A percentile compares a stretch with the other conserved stretches of the same genome.
Evolutionary conservation across 2,329 filamentous ascomycete species (phyloP).

Genomic region (Ceratocystis papillata): DNA sequence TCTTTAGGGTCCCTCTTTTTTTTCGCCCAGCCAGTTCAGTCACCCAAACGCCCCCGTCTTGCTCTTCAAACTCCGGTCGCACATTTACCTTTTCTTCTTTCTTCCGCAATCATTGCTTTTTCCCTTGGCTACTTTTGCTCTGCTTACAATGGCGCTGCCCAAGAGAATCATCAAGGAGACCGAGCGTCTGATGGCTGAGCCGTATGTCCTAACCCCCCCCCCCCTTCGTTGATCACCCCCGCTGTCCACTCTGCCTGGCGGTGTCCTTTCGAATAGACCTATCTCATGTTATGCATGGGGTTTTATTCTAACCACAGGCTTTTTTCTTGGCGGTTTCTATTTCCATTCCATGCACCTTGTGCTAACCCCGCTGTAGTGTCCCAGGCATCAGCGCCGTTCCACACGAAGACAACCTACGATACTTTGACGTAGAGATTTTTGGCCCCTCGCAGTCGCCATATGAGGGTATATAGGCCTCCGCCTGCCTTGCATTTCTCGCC

Average conservation of each 20-base stretch:
- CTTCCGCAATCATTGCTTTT: background rate
- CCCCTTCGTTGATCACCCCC: background rate
- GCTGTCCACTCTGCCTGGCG: background rate
- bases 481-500: background rate
- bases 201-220: constrained; percentile 47
- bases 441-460: constrained; percentile 88
- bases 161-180: constrained; percentile 99
- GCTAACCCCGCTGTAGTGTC: constrained; percentile 47
- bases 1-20: constrained; percentile 3
- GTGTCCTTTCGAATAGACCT: constrained; percentile 12
- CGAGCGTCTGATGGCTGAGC: constrained; percentile 89
- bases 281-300: background rate
- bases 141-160: constrained; percentile 56
- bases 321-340: background rate
- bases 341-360: background rate
- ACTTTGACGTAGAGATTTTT: constrained; percentile 96
- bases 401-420: constrained; percentile 92
- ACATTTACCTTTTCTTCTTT: background rate
- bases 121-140: background rate
- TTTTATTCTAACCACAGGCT: background rate
- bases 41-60: background rate
- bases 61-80: background rate
- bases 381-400: constrained; percentile 92
- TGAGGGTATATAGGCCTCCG: constrained; percentile 53
- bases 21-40: background rate